Evolutionary conservation across 1,284 basidiomycete species (phyloP), one percentile per base, ranked within the genome.

Genomic region (Mycosarcoma maydis): DNA sequence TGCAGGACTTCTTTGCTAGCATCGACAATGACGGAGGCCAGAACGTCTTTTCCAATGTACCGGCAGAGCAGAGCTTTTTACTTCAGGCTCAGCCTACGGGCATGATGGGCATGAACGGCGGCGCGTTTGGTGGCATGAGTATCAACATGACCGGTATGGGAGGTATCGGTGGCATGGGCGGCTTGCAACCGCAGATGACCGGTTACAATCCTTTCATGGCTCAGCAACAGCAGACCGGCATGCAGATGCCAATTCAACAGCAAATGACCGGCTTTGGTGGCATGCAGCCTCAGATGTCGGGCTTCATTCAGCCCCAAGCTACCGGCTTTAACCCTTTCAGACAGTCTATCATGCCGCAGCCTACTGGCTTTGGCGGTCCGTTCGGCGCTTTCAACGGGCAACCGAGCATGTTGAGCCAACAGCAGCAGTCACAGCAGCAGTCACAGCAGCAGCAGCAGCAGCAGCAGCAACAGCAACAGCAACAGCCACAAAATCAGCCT

Each of bases 1-100:
- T 91, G 52, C 84, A 89, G 32, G 96, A 98, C 83, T 96, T 98
- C 85, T 97, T 98, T 83, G 85, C 87, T 44, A 88, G 91, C 16
- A 96, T 98, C 73, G 94, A 97, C 81, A 87, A 88, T 49, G 89
- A 91, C 56, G 89, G 91, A 77, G 85, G 88, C 6, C 66, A 59
- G n/a, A 86, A 86, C n/a, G 88, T 89, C 85, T 90, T 90, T 80
- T 88, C 88, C 68, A 62, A 62, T 17, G 58, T 72, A 3, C 58
- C 69, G 6, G 38, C 45, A 23, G 62, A 72, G 41, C 69, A 67
- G 42, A 53, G 51, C 37, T 67, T 72, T 40, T 59, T 67, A 34
- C 49, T 76, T 4, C 57, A 72, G 22, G 55, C 72, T 13, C 75
- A 77, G 45, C 75, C 64, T 26, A 72, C 72, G 3, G 68, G 72